These are phyloP conservation scores for Sclerotinia nivalis DNA, from an alignment of 2,329 filamentous ascomycete species.

Conservation along the genomic window DNA sequence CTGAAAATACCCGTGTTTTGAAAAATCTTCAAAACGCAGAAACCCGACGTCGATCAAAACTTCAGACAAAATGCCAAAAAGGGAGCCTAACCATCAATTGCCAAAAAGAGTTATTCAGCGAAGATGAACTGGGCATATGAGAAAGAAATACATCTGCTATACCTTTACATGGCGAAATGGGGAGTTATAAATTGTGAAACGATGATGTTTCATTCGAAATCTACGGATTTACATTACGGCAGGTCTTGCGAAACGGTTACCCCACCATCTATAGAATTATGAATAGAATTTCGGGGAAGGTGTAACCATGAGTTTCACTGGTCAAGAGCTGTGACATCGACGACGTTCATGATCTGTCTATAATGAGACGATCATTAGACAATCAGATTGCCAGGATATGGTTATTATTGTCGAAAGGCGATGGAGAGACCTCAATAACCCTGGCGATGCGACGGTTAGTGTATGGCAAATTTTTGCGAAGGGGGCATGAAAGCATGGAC, in stretches of 20 bases:
- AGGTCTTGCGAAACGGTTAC: not conserved
- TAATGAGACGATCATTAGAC: not conserved
- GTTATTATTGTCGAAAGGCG: not conserved
- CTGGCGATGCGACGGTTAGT: not conserved
- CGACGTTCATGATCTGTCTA: not conserved
- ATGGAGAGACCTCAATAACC: too few relatives aligned
- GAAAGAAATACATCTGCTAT: not conserved
- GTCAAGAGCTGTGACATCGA: slow-evolving; percentile 3
- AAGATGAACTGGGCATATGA: slow-evolving; percentile 40
- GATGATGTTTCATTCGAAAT: not conserved
- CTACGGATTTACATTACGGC: not conserved
- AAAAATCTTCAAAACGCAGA: slow-evolving; percentile 28
- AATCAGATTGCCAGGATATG: not conserved
- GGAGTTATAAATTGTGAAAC: not conserved
- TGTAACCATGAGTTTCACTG: slow-evolving; percentile 4
- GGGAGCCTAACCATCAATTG: too few relatives aligned
- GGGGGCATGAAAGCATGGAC: not conserved
- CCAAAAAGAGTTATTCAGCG: slow-evolving; percentile 26
- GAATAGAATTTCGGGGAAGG: not conserved
- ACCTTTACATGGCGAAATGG: not conserved
- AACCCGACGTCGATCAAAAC: not conserved
- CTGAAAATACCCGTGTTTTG: slow-evolving; percentile 26
- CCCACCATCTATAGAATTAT: not conserved
- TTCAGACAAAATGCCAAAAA: not conserved
- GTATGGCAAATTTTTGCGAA: not conserved